These are phyloP conservation scores for Epicoccum sorghinum DNA, from an alignment of 2,329 filamentous ascomycete genomes.

Conservation along the genomic window DNA sequence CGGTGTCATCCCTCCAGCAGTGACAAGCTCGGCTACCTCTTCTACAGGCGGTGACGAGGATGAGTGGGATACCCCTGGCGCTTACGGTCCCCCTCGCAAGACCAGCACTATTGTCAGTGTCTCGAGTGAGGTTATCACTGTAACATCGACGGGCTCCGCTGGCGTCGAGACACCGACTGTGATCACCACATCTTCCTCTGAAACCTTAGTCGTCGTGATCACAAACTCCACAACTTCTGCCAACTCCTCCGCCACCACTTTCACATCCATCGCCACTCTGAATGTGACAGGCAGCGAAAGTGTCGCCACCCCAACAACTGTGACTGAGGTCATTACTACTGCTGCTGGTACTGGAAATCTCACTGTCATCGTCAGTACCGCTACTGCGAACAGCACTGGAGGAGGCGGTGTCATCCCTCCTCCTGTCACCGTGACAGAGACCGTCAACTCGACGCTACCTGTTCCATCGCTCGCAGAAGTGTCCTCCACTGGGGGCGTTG, in stretches of 20 bases:
- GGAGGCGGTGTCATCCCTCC: slow-evolving; percentile 17
- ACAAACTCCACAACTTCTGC: slow-evolving; percentile 15
- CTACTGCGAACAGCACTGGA: slow-evolving; percentile 17
- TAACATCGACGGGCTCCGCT: slow-evolving; percentile 19
- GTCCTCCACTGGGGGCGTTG: slow-evolving; percentile 9
- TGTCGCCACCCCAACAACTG: slow-evolving; percentile 8
- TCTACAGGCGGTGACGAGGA: not conserved
- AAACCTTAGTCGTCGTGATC: slow-evolving; percentile 7
- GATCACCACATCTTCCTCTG: slow-evolving; percentile 6
- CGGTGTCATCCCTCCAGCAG: slow-evolving; percentile 13
- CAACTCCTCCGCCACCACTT: not conserved
- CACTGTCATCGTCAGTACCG: slow-evolving; percentile 3
- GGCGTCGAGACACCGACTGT: slow-evolving; percentile 17
- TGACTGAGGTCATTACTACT: slow-evolving; percentile 9
- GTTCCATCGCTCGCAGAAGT: not conserved
- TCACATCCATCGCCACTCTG: slow-evolving; percentile 6
- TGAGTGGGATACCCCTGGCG: slow-evolving; percentile 2
- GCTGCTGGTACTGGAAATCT: slow-evolving; percentile 8
- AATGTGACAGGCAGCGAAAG: slow-evolving; percentile 14
- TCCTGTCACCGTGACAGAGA: slow-evolving; percentile 1
- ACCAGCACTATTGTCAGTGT: slow-evolving; percentile 7
- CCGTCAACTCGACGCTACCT: slow-evolving; percentile 4
- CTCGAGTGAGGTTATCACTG: slow-evolving; percentile 11
- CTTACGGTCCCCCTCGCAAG: slow-evolving; percentile 8
- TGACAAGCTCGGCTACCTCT: not conserved